These are phyloP conservation scores for Angomonas deanei DNA, from an alignment of 208 protist species.

Conservation along the genomic window DNA sequence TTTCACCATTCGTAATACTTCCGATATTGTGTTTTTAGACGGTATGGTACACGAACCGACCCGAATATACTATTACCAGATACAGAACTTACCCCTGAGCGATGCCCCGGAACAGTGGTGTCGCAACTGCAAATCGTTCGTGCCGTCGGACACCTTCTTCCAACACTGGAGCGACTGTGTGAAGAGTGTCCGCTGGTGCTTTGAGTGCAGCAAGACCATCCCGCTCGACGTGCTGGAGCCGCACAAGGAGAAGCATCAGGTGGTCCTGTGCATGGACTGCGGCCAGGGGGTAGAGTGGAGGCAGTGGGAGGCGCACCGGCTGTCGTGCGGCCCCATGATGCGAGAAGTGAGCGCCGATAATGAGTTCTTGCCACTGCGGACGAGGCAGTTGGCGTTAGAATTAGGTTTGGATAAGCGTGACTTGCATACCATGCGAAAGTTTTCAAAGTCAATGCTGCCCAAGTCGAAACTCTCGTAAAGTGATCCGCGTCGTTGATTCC, in stretches of 20 bases:
- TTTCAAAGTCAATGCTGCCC: constrained; percentile 49
- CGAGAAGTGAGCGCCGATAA: constrained; percentile 85
- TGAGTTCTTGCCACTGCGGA: constrained; percentile 81
- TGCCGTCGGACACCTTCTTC: constrained; percentile 57
- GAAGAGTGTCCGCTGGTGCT: constrained; percentile 77
- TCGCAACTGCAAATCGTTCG: constrained; percentile 86
- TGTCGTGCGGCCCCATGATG: constrained; percentile 84
- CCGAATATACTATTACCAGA: constrained; percentile 82
- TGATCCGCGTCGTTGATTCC: not conserved
- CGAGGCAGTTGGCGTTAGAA: constrained; percentile 79
- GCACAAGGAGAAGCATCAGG: constrained; percentile 86
- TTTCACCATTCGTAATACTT: constrained; percentile 71
- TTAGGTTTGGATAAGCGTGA: constrained; percentile 85
- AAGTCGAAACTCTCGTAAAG: constrained; percentile 22
- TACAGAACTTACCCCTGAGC: constrained; percentile 36
- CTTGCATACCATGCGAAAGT: constrained; percentile 72
- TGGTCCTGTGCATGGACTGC: constrained; percentile 88
- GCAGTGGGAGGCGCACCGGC: constrained; percentile 82
- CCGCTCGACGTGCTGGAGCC: constrained; percentile 73
- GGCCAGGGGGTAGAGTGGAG: constrained; percentile 84
- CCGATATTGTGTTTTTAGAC: constrained; percentile 70
- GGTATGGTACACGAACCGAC: constrained; percentile 88
- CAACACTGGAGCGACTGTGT: constrained; percentile 77
- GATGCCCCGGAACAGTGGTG: constrained; percentile 75
- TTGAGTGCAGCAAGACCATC: constrained; percentile 71